Evolutionary conservation across 192 early-diverging fungal species (phyloP), one percentile per base, ranked within the genome.

Genomic region (Cladochytrium replicatum): DNA sequence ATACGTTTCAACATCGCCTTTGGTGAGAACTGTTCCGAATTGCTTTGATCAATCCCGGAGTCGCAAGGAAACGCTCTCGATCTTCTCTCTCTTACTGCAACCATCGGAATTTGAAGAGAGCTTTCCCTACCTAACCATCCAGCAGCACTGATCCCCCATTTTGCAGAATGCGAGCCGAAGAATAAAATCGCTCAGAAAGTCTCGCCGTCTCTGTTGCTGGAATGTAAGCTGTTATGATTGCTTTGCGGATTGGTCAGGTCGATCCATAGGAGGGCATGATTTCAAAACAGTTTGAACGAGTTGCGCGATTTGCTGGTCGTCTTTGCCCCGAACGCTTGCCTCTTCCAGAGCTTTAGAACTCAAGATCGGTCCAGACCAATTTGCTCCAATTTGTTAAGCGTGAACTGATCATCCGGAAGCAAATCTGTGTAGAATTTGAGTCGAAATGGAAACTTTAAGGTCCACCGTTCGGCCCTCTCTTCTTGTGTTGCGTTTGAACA

Each of bases 261-360:
- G 21, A 41, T 26, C 2, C 17, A 32, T 53, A 43, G 40, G 43
- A 22, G 6, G 58, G 38, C 34, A 65, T 38, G 32, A 52, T 44
- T 31, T 50, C 29, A 19, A 8, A 31, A 58, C 44, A 8, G 41
- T 28, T 8, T 46, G 32, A 19, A 24, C 28, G 6, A 52, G 46
- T 8, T 31, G 31, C 37, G 46, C 32, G 21, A 41, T 13, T 4
- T 5, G 25, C 32, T 13, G 31, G 26, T 53, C 52, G 24, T 29
- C 37, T 32, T 63, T 63, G 39, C 47, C 77, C 13, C 91, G 80
- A 39, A 94, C 62, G 48, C 68, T 72, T 27, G 88, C 86, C n/a
- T 77, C 85, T 47, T 93, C 88, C 31, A 98, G 63, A 9, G 84
- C 69, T 41, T 84, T 79, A 98, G 78, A 21, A 98, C 87, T 40